These are phyloP conservation scores for Paspalum notatum DNA, from an alignment of 176 grass and related monocot genomes.

Conservation along the genomic window DNA sequence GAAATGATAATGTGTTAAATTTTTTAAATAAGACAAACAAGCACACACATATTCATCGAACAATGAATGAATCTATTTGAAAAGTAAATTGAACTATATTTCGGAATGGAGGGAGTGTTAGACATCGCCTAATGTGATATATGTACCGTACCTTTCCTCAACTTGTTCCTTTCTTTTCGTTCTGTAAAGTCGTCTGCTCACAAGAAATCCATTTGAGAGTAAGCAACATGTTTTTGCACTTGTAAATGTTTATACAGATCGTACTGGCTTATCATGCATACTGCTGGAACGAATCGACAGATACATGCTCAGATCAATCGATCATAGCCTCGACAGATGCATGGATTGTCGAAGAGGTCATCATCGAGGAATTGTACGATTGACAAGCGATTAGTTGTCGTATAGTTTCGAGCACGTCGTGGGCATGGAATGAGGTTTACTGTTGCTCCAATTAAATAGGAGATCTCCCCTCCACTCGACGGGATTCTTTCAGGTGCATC, in stretches of 20 bases:
- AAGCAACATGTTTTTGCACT: background rate
- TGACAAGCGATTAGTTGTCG: slow-evolving; percentile 3
- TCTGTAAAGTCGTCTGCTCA: too few relatives aligned
- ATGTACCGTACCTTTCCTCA: too few relatives aligned
- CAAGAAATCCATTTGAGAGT: background rate
- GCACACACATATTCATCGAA: too few relatives aligned
- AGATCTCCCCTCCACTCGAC: slow-evolving; percentile 1
- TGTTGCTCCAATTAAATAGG: slow-evolving; percentile 44
- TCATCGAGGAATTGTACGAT: background rate
- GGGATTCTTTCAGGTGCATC: slow-evolving; percentile 39
- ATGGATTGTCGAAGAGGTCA: background rate
- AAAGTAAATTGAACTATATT: too few relatives aligned
- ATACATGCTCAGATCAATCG: background rate
- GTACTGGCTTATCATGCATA: background rate
- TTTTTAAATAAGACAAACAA: too few relatives aligned
- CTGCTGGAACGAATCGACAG: background rate
- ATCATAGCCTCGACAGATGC: background rate
- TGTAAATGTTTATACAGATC: background rate
- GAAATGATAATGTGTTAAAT: too few relatives aligned
- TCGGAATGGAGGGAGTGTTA: too few relatives aligned
- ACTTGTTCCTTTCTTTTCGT: too few relatives aligned
- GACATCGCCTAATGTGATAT: too few relatives aligned
- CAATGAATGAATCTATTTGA: too few relatives aligned
- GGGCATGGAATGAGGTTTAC: slow-evolving; percentile 15
- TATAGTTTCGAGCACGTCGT: background rate